A percentile compares a stretch with the other conserved stretches of the same genome.
These are phyloP conservation scores for Pseudocercospora macadamiae DNA, from an alignment of 2,329 filamentous ascomycete genomes.

Conservation along the genomic window DNA sequence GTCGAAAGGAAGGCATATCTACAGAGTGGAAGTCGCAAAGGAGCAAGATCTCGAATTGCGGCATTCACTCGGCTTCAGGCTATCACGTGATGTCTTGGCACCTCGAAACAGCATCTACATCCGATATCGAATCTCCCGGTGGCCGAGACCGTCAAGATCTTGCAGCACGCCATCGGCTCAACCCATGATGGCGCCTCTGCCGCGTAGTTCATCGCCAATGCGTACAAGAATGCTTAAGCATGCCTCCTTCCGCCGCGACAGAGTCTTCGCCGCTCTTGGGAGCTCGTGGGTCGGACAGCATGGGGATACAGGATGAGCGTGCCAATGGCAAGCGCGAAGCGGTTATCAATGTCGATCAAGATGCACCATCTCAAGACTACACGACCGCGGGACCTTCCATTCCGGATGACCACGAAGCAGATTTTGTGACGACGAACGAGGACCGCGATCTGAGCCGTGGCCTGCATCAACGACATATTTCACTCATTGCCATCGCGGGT, in stretches of 20 bases:
- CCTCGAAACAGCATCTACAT: no score
- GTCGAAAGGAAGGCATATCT: no score
- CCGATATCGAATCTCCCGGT: background rate
- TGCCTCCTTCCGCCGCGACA: background rate
- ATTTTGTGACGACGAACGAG: constrained; percentile 35
- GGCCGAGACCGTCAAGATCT: background rate
- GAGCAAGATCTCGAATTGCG: no score
- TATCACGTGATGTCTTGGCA: no score
- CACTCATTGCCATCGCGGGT: constrained; percentile 71
- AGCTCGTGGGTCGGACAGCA: background rate
- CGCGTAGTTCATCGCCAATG: background rate
- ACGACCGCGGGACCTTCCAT: constrained; percentile 6
- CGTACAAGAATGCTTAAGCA: constrained; percentile 2
- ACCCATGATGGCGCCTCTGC: background rate
- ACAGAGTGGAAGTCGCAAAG: no score
- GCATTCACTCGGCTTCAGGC: no score
- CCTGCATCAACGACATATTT: constrained; percentile 57
- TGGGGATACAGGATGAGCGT: background rate
- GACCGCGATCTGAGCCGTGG: constrained; percentile 50
- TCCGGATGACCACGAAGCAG: constrained; percentile 18
- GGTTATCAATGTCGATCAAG: background rate
- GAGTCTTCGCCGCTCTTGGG: constrained; percentile 1
- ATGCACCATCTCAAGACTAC: background rate
- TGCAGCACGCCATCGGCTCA: background rate
- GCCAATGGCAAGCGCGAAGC: background rate